Conservation (phyloP, 2,329 filamentous ascomycete species). For the Clonostachys sp. region DNA sequence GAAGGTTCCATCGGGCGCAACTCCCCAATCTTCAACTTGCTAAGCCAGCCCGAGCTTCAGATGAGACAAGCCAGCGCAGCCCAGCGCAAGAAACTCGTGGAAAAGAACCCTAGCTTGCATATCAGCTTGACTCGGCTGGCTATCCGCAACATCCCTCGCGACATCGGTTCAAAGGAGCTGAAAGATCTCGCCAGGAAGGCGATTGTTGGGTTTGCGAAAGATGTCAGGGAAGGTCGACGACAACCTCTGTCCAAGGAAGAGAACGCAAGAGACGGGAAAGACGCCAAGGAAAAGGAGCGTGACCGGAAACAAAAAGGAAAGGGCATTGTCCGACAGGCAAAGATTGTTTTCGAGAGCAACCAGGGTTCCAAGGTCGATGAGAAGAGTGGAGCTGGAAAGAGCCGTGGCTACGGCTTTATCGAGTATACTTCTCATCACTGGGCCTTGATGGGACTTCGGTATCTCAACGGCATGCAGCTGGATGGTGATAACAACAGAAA, state of each 20-base stretch:
- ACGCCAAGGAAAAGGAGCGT: conserved; percentile 76
- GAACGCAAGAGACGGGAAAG: conserved; percentile 70
- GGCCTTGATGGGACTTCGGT: conserved; percentile 90
- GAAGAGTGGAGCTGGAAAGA: conserved; percentile 71
- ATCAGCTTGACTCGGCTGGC: conserved; percentile 86
- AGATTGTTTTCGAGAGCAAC: conserved; percentile 86
- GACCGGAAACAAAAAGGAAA: conserved; percentile 78
- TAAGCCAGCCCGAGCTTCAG: conserved; percentile 75
- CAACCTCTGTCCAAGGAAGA: conserved; percentile 87
- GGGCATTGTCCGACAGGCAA: conserved; percentile 85
- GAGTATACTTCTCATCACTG: conserved; percentile 93
- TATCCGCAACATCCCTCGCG: conserved; percentile 83
- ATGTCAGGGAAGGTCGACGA: conserved; percentile 75
- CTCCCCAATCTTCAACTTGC: conserved; percentile 70
- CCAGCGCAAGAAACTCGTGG: conserved; percentile 85
- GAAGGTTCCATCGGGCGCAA: conserved; percentile 81
- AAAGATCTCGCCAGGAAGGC: conserved; percentile 88
- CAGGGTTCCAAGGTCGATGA: conserved; percentile 82
- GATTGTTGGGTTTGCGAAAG: conserved; percentile 89
- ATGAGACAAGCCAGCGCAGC: conserved; percentile 84
- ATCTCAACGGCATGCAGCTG: conserved; percentile 75
- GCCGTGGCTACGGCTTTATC: conserved; percentile 93
- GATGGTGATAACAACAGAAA: conserved; percentile 67
- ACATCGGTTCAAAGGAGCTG: conserved; percentile 78
- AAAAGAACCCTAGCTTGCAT: conserved; percentile 85